phyloP scores from a whole-genome alignment of 179 eudicot species.

The Spergularia azorica region DNA sequence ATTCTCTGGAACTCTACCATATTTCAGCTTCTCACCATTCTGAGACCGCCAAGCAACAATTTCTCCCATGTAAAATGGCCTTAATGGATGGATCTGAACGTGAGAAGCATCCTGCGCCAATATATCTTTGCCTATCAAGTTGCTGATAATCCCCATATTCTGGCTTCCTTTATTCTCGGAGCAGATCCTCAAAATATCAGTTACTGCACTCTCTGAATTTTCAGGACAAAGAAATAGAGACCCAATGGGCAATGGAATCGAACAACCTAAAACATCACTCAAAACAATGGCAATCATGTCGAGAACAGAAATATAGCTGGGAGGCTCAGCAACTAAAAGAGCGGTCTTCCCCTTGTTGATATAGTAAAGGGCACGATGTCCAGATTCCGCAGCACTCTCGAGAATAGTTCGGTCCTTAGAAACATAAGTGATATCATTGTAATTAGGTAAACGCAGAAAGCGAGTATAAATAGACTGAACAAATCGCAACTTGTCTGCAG shows the following conservation, averaged over 20 bases:
- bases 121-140: constrained; percentile 69
- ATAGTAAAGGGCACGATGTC: constrained; percentile 73
- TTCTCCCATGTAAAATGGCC: constrained; percentile 93
- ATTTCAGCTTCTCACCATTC: constrained; percentile 89
- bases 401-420: constrained; percentile 58
- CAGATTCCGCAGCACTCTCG: constrained; percentile 57
- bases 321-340: constrained; percentile 83
- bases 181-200: constrained; percentile 63
- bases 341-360: constrained; percentile 49
- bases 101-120: constrained; percentile 82
- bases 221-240: constrained; percentile 77
- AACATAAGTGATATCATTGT: constrained; percentile 64
- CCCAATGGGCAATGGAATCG: constrained; percentile 70
- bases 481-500: constrained; percentile 72
- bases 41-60: constrained; percentile 93
- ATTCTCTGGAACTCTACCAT: constrained; percentile 88
- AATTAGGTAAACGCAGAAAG: constrained; percentile 73
- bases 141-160: constrained; percentile 39
- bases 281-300: constrained; percentile 73
- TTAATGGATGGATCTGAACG: constrained; percentile 89
- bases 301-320: constrained; percentile 64
- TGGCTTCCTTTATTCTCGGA: constrained; percentile 48
- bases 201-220: constrained; percentile 60
- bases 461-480: constrained; percentile 73
- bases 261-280: constrained; percentile 75